Conservation (phyloP, 495 filamentous ascomycete genomes). For the Copromyces sp. region DNA sequence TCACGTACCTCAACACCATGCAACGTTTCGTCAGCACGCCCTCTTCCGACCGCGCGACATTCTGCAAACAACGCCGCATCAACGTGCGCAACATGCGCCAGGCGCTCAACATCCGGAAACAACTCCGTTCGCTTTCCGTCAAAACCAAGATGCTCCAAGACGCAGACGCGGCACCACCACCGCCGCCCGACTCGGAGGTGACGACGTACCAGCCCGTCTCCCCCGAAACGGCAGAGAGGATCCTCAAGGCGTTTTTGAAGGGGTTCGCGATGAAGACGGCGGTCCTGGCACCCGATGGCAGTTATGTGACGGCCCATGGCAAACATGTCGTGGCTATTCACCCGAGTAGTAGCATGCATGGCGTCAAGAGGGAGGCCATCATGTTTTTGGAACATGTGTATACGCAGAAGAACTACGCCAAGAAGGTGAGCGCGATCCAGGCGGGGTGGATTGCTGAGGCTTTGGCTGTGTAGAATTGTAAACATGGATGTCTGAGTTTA, state of each 20-base stretch:
- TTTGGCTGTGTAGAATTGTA: conserved; percentile 25
- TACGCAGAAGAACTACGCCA: conserved; percentile 83
- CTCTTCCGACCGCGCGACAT: conserved; percentile 58
- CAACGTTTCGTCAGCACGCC: conserved; percentile 64
- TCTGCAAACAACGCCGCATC: conserved; percentile 70
- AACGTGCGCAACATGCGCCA: conserved; percentile 73
- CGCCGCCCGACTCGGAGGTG: conserved; percentile 37
- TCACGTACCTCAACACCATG: conserved; percentile 77
- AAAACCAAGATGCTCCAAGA: conserved; percentile 34
- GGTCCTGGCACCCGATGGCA: conserved; percentile 68
- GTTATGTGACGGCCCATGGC: conserved; percentile 73
- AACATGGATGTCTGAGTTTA: too few relatives aligned
- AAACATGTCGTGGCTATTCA: conserved; percentile 85
- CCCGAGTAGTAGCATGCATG: conserved; percentile 75
- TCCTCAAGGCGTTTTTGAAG: conserved; percentile 71
- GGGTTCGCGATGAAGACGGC: conserved; percentile 82
- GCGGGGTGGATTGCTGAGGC: conserved; percentile 77
- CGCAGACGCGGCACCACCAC: conserved; percentile 21
- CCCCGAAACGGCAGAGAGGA: conserved; percentile 41
- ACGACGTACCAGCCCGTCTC: conserved; percentile 29
- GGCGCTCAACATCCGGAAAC: conserved; percentile 68
- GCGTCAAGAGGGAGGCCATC: conserved; percentile 84
- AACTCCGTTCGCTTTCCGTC: conserved; percentile 59
- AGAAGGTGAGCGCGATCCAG: conserved; percentile 78
- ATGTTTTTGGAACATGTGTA: conserved; percentile 95